phyloP scores from a whole-genome alignment of 768 basidiomycete species.

The Candolleomyces aberdarensis region DNA sequence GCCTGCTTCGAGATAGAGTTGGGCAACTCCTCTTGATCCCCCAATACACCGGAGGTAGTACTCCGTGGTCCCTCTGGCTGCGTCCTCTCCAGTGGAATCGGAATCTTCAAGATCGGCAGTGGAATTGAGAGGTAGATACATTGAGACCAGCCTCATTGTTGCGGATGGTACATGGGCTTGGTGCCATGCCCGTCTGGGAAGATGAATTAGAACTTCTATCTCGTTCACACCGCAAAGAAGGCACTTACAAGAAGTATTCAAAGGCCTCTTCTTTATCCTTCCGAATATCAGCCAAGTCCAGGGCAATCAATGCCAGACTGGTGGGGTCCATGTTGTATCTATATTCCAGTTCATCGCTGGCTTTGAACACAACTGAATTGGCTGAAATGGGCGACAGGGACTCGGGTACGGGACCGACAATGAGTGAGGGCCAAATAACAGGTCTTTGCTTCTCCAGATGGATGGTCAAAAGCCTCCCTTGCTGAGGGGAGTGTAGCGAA shows the following conservation, averaged over 20 bases:
- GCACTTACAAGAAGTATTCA: conserved; percentile 72
- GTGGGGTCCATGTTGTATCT: conserved; percentile 87
- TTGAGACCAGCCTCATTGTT: conserved; percentile 71
- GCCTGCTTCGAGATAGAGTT: conserved; percentile 76
- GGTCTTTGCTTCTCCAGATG: conserved; percentile 80
- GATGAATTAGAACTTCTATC: neutral
- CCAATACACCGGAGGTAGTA: conserved; percentile 71
- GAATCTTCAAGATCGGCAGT: conserved; percentile 30
- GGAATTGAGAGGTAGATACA: conserved; percentile 63
- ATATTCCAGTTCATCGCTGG: conserved; percentile 50
- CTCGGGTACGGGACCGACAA: conserved; percentile 71
- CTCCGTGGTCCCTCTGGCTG: conserved; percentile 46
- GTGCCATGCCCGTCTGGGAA: conserved; percentile 73
- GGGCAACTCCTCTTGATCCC: conserved; percentile 62
- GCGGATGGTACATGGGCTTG: conserved; percentile 73
- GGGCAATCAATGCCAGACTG: conserved; percentile 66
- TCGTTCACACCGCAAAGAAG: neutral
- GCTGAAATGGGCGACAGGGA: conserved; percentile 50
- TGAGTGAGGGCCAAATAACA: conserved; percentile 79
- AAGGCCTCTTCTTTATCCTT: conserved; percentile 77
- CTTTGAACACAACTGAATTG: conserved; percentile 51
- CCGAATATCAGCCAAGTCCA: conserved; percentile 73
- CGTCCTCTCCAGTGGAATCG: conserved; percentile 29
- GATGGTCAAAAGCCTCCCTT: conserved; percentile 71
- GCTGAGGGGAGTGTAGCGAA: conserved; percentile 54